phyloP scores from a whole-genome alignment of 148 eudicot species.

The Rhododendron mucronatum region DNA sequence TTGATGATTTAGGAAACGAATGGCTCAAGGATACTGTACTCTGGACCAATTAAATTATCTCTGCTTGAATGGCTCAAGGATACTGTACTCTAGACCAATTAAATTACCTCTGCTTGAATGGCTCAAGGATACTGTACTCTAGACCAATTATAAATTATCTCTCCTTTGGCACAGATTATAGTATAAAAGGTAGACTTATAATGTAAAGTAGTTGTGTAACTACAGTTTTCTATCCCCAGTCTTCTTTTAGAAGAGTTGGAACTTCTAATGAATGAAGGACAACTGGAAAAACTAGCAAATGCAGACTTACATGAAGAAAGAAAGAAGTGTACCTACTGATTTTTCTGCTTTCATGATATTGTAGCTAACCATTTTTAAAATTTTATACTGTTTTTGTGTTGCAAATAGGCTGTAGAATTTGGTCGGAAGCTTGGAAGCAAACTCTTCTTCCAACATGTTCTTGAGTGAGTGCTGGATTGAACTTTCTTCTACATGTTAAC shows the following conservation, averaged over 20 bases:
- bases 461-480: constrained; percentile 28
- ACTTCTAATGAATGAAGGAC: neutral
- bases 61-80: neutral
- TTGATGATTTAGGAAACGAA: neutral
- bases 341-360: neutral
- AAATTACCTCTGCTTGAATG: neutral
- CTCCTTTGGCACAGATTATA: neutral
- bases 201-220: neutral
- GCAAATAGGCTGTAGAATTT: constrained; percentile 43
- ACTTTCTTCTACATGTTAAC: neutral
- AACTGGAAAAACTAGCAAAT: neutral
- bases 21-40: neutral
- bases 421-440: constrained; percentile 45
- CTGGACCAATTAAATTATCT: too few species aligned
- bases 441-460: constrained; percentile 46
- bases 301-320: neutral
- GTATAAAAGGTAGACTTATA: neutral
- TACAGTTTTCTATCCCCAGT: neutral
- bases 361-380: neutral
- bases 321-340: neutral
- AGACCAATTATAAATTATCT: neutral
- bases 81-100: too few species aligned
- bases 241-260: neutral
- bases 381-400: neutral
- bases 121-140: neutral